Percentiles rank a stretch among this genome's conserved stretches.
These are phyloP conservation scores for Hypomyces rosellus DNA, from an alignment of 2,329 filamentous ascomycete species.

Conservation along the genomic window DNA sequence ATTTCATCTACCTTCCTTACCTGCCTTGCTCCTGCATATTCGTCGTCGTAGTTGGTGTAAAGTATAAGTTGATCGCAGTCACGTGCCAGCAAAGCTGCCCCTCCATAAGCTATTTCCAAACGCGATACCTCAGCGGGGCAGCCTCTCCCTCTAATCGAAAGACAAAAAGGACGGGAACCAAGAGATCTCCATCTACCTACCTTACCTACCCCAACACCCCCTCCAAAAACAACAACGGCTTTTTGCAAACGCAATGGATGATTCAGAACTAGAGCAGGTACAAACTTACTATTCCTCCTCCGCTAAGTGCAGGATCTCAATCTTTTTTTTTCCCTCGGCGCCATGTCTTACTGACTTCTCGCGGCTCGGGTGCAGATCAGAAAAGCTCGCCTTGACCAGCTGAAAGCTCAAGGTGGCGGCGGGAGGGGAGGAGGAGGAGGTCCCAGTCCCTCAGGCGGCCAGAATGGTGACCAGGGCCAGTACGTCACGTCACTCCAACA, in stretches of 20 bases:
- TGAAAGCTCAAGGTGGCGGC: constrained; percentile 65
- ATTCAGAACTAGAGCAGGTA: constrained; percentile 32
- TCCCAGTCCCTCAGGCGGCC: constrained; percentile 32
- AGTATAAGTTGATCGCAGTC: constrained; percentile 8
- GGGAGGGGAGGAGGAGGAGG: constrained; percentile 38
- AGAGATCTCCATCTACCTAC: no score
- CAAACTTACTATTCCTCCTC: no score
- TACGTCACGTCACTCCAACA: constrained; percentile 14
- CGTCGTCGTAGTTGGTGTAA: background rate
- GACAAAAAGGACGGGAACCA: background rate
- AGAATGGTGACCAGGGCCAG: constrained; percentile 52
- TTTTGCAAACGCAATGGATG: constrained; percentile 30
- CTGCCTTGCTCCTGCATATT: background rate
- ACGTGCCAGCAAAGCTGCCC: constrained; percentile 20
- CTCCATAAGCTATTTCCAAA: constrained; percentile 14
- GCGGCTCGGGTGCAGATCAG: constrained; percentile 60
- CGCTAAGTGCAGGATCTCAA: no score
- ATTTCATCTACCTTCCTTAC: no score
- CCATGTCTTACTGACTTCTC: no score
- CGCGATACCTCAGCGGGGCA: no score
- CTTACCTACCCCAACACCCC: no score
- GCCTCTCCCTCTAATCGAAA: no score
- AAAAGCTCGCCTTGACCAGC: constrained; percentile 85
- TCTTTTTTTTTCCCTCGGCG: background rate
- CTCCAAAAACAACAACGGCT: no score